These are phyloP conservation scores for Calonectria crousiana DNA, from an alignment of 2,329 filamentous ascomycete genomes.

Conservation along the genomic window DNA sequence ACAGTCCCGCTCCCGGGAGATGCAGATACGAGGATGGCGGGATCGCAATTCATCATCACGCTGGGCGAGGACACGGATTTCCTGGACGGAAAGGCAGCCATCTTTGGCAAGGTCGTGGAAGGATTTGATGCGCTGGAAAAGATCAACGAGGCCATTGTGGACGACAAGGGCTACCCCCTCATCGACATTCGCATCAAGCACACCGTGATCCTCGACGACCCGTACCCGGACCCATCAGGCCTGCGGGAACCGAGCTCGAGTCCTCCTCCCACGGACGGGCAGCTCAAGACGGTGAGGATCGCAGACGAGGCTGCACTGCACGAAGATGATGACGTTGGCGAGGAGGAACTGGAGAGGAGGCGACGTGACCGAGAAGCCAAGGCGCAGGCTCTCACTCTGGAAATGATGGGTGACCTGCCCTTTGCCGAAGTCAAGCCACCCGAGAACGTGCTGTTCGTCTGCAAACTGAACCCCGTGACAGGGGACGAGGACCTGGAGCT, in stretches of 20 bases:
- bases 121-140: conserved; percentile 95
- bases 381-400: conserved; percentile 92
- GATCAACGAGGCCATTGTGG: conserved; percentile 90
- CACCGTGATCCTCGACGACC: conserved; percentile 91
- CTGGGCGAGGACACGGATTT: conserved; percentile 91
- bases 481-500: conserved; percentile 93
- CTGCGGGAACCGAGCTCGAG: conserved; percentile 83
- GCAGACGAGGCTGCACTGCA: conserved; percentile 88
- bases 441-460: conserved; percentile 97
- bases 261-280: conserved; percentile 84
- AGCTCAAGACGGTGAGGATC: conserved; percentile 92
- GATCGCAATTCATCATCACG: conserved; percentile 94
- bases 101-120: conserved; percentile 96
- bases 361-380: conserved; percentile 91
- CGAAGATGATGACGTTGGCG: conserved; percentile 77
- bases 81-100: conserved; percentile 91
- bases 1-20: conserved; percentile 82
- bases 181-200: conserved; percentile 97
- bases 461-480: conserved; percentile 97
- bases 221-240: conserved; percentile 84
- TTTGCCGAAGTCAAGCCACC: conserved; percentile 98
- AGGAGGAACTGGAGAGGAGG: conserved; percentile 82
- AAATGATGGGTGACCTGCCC: conserved; percentile 97
- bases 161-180: conserved; percentile 86
- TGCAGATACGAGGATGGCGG: conserved; percentile 84